Evolutionary conservation across 1,284 basidiomycete genomes (phyloP), one percentile per base, ranked within the genome.

Genomic region (Gomphus sp.): DNA sequence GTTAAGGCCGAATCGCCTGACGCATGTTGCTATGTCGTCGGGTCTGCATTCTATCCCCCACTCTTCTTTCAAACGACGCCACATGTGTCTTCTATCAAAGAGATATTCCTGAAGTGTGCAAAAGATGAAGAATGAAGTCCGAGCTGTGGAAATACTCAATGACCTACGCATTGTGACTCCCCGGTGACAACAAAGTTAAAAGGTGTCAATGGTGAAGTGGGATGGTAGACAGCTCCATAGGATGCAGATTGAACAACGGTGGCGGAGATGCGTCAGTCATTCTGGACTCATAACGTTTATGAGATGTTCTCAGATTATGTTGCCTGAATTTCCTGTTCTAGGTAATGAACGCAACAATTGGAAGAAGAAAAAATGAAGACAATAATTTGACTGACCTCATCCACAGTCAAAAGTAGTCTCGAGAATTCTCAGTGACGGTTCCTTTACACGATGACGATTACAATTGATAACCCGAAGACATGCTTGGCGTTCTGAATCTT

Each of bases 351-450:
- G 7, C 18, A n/a, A 39, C 16, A 16, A 22, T 39, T 33, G 31
- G 12, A 34, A 8, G 61, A 45, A 25, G 10, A 37, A 55, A 16
- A 56, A 51, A 49, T 49, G 55, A 34, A 47, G 48, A 28, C 56
- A 9, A 54, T 37, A 49, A 12, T 47, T 22, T 45, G 18, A 61
- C 78, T 62, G 62, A 89, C 90, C 76, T 93, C 93, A 18, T 84
- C 81, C 12, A 93, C 90, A 0, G 91, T 91, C 37, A 71, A 70
- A 97, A 97, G 44, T 86, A 69, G 69, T 91, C 84, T 0, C 92
- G 87, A 61, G 85, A 91, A 41, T 90, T 84, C 69, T 93, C 91
- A 14, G 85, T 89, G 5, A 89, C 81, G 60, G 96, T 85, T 47
- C 90, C 77, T 68, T 97, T 97, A 87, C 86, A 16, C 87, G 75